Evolutionary conservation across 129 eudicot species (phyloP), one percentile per base, ranked within the genome.

Genomic region (Erigeron canadensis): DNA sequence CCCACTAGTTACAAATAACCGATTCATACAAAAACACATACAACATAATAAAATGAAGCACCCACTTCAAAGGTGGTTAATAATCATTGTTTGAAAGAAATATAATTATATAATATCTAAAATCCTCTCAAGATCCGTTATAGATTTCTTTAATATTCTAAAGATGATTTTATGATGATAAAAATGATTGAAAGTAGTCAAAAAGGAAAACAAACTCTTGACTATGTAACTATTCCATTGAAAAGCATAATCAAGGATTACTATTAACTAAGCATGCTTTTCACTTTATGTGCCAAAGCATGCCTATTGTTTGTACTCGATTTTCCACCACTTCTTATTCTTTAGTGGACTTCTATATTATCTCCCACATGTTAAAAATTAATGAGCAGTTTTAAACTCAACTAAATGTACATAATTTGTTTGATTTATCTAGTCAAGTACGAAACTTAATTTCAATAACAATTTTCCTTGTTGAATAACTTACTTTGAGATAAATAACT

Each of bases 191-290:
- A 54, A 75, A 75, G 34, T 66, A 73, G 79, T 75, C 79, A 75
- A 65, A 54, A 75, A 55, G 47, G 16, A 61, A 15, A 43, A 51
- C 65, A 66, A 55, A 54, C 45, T 75, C 66, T 42, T 23, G 73
- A 22, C 73, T 56, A 42, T 28, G 6, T 37, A 15, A 65, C 34
- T 54, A 75, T 51, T 65, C 67, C 44, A 51, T 64, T 50, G 65
- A 10, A 65, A 75, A 55, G 47, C 67, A 75, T 28, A 75, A 75
- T 75, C 47, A 75, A 65, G 45, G 18, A n/a, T 65, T 65, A 42
- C 79, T 75, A 75, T 75, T 73, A 19, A 65, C 65, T 42, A 75
- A 75, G 67, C 79, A 75, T 75, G 79, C 67, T 56, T 65, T 72
- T 8, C 58, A 65, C 55, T 74, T 73, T 74, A 74, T 63, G 70